Percentiles rank a stretch among this genome's conserved stretches.
Conservation (phyloP, 352 stramenopile genomes). For the Hyaloperonospora arabidopsidis region DNA sequence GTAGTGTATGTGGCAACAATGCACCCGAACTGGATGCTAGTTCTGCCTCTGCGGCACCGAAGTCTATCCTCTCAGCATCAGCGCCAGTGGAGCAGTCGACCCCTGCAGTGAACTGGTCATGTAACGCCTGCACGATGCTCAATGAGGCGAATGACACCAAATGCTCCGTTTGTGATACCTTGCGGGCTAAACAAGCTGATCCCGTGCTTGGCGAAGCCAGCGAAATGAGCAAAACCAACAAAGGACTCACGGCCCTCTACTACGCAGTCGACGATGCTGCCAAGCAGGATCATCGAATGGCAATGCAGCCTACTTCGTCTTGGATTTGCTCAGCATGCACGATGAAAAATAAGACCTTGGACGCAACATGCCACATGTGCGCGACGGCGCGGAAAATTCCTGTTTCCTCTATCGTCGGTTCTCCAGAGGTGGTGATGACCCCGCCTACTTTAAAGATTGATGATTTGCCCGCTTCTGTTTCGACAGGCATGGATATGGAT, state of each 20-base stretch:
- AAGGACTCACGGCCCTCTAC: slow-evolving; percentile 63
- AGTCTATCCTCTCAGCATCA: slow-evolving; percentile 47
- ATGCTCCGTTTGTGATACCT: slow-evolving; percentile 68
- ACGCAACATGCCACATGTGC: slow-evolving; percentile 68
- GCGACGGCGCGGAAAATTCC: slow-evolving; percentile 38
- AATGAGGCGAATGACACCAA: slow-evolving; percentile 50
- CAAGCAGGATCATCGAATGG: slow-evolving; percentile 25
- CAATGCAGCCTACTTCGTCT: slow-evolving; percentile 15
- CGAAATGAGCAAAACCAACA: slow-evolving; percentile 22
- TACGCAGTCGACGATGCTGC: slow-evolving; percentile 47
- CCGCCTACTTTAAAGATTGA: slow-evolving; percentile 25
- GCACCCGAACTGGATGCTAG: slow-evolving; percentile 12
- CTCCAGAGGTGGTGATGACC: slow-evolving; percentile 28
- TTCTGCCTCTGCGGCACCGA: slow-evolving; percentile 1
- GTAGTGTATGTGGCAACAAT: slow-evolving; percentile 54
- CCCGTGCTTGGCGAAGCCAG: slow-evolving; percentile 16
- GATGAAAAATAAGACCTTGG: slow-evolving; percentile 60
- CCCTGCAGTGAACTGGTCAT: slow-evolving; percentile 50
- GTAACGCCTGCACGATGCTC: slow-evolving; percentile 70
- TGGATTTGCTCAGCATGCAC: slow-evolving; percentile 70
- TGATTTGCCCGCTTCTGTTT: slow-evolving; percentile 17
- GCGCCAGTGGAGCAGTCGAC: slow-evolving; percentile 31
- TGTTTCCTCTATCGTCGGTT: slow-evolving; percentile 32
- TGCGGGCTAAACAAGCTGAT: slow-evolving; percentile 21
- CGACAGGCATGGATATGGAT: slow-evolving; percentile 28